phyloP scores from a whole-genome alignment of 169 alveolate genomes.

The Babesia microti region DNA sequence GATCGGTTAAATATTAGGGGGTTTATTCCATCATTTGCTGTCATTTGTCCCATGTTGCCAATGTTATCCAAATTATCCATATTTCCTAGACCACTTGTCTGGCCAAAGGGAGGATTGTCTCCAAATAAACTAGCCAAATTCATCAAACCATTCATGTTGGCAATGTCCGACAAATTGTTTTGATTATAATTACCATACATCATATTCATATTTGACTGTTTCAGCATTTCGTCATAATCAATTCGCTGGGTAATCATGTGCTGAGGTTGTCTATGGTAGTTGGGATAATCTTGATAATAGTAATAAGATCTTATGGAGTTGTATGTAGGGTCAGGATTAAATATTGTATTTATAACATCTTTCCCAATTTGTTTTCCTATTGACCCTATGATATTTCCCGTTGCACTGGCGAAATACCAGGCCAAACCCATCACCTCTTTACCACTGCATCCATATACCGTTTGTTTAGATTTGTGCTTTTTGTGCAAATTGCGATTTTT shows the following conservation, averaged over 20 bases:
- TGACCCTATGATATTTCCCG: slow-evolving; percentile 23
- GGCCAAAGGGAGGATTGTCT: no score
- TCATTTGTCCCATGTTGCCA: no score
- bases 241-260: slow-evolving; percentile 43
- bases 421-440: slow-evolving; percentile 27
- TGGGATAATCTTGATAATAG: slow-evolving; percentile 8
- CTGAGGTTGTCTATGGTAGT: slow-evolving; percentile 5
- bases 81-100: no score
- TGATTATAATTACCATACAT: no score
- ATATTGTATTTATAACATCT: slow-evolving; percentile 31
- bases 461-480: slow-evolving; percentile 6
- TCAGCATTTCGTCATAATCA: slow-evolving; percentile 43
- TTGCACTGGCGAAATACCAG: slow-evolving; percentile 34
- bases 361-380: slow-evolving; percentile 31
- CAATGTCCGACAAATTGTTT: no score
- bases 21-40: no score
- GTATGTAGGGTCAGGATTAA: slow-evolving; percentile 33
- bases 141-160: no score
- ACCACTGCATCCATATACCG: slow-evolving; percentile 6
- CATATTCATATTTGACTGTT: no score
- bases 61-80: no score
- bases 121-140: no score
- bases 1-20: no score
- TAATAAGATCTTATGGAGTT: slow-evolving; percentile 39
- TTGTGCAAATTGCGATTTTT: slow-evolving; percentile 3